Percentiles rank a stretch among this genome's conserved stretches.
Conservation (phyloP, 192 early-diverging fungal species). For the Glomus cerebriforme region DNA sequence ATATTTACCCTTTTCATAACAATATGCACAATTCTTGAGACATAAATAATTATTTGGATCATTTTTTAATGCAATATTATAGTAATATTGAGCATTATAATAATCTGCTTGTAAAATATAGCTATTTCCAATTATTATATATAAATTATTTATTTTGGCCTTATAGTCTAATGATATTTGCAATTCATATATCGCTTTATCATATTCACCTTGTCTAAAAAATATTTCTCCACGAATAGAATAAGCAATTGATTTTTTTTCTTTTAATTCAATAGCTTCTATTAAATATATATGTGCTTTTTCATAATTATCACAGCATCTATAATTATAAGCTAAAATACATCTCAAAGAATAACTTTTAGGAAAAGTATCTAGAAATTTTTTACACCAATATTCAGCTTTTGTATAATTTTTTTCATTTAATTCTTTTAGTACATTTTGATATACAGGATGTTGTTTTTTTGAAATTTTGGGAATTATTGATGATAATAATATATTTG, state of each 20-base stretch:
- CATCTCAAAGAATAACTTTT: background rate
- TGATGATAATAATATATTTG: background rate
- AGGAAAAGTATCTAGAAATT: background rate
- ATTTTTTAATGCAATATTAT: background rate
- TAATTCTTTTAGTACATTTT: background rate
- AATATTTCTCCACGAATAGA: background rate
- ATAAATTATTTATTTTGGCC: background rate
- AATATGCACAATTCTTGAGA: background rate
- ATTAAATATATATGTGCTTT: background rate
- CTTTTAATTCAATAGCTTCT: background rate
- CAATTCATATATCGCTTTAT: background rate
- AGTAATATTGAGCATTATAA: background rate
- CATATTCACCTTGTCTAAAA: background rate
- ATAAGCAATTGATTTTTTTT: background rate
- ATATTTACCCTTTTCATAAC: background rate
- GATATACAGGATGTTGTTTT: background rate
- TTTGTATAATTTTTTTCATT: background rate
- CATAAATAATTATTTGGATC: background rate
- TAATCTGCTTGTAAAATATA: background rate
- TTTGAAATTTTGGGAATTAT: background rate
- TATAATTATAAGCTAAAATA: background rate
- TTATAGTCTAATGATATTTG: background rate
- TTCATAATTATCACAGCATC: background rate
- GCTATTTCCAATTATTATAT: background rate
- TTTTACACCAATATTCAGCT: background rate